Percentiles rank a stretch among this genome's conserved stretches.
phyloP scores from a whole-genome alignment of 805 yeast species.

The Metschnikowia noctiluminum region DNA sequence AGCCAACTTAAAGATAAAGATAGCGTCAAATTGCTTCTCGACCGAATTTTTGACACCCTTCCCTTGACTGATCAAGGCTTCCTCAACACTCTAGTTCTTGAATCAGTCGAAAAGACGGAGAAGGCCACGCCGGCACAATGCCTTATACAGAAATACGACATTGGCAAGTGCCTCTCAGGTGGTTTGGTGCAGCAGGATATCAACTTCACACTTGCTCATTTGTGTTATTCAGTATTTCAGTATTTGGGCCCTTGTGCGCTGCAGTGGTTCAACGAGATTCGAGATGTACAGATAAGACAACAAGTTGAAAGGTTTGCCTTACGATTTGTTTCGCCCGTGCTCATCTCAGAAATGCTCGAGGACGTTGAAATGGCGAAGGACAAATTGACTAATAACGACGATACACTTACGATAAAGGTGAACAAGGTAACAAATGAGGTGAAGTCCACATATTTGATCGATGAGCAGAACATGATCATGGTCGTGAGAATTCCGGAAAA shows the following conservation, averaged over 20 bases:
- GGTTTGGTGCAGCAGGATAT: slow-evolving; percentile 30
- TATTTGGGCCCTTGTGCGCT: slow-evolving; percentile 57
- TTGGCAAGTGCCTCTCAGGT: slow-evolving; percentile 20
- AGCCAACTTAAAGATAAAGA: slow-evolving; percentile 48
- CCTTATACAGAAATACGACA: slow-evolving; percentile 21
- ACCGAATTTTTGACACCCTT: slow-evolving; percentile 59
- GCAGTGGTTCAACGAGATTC: slow-evolving; percentile 66
- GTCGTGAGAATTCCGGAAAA: slow-evolving; percentile 66
- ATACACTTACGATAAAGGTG: slow-evolving; percentile 56
- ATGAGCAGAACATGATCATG: slow-evolving; percentile 84
- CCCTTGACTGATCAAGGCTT: slow-evolving; percentile 31
- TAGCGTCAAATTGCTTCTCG: slow-evolving; percentile 48
- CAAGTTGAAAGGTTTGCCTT: slow-evolving; percentile 62
- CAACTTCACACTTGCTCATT: slow-evolving; percentile 42
- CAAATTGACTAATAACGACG: slow-evolving; percentile 31
- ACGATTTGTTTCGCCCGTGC: slow-evolving; percentile 57
- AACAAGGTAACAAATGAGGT: slow-evolving; percentile 64
- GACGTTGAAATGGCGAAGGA: slow-evolving; percentile 45
- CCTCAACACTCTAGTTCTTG: slow-evolving; percentile 18
- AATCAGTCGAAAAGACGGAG: slow-evolving; percentile 14
- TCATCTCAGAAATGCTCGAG: slow-evolving; percentile 56
- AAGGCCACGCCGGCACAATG: slow-evolving; percentile 16
- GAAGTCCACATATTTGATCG: slow-evolving; percentile 69
- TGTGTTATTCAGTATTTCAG: slow-evolving; percentile 48
- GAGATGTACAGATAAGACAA: slow-evolving; percentile 61